Conservation (phyloP, 148 eudicot genomes). For the Chenopodium formosanum region DNA sequence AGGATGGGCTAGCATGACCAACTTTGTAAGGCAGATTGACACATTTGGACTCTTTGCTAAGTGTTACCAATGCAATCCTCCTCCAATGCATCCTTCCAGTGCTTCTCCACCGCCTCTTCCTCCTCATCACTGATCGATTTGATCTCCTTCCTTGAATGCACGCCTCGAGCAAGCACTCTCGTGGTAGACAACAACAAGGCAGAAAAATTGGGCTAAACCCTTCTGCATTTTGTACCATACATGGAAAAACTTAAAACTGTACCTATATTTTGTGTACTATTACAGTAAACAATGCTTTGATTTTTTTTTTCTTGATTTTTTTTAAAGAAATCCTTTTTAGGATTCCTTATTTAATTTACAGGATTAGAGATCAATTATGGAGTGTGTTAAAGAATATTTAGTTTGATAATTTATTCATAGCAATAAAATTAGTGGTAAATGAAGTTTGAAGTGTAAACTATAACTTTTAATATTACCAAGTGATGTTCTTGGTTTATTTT, state of each 20-base stretch:
- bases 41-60: slow-evolving; percentile 88
- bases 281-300: slow-evolving; percentile 8
- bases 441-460: not conserved
- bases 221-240: slow-evolving; percentile 27
- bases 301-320: not conserved
- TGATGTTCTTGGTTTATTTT: not conserved
- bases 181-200: not conserved
- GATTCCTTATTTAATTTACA: not conserved
- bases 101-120: slow-evolving; percentile 15
- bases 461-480: not conserved
- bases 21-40: slow-evolving; percentile 72
- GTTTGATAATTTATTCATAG: not conserved
- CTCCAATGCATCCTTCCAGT: slow-evolving; percentile 27
- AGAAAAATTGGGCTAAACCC: slow-evolving; percentile 7
- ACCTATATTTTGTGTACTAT: slow-evolving; percentile 20
- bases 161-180: not conserved
- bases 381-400: not conserved
- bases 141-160: not conserved
- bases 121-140: slow-evolving; percentile 3
- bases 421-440: not conserved
- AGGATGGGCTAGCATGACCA: slow-evolving; percentile 91
- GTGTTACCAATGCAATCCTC: slow-evolving; percentile 80
- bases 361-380: slow-evolving; percentile 1
- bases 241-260: not conserved
- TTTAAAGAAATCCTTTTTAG: not conserved